phyloP scores from a whole-genome alignment of 2,329 filamentous ascomycete species.

The Aspergillus uvarum region DNA sequence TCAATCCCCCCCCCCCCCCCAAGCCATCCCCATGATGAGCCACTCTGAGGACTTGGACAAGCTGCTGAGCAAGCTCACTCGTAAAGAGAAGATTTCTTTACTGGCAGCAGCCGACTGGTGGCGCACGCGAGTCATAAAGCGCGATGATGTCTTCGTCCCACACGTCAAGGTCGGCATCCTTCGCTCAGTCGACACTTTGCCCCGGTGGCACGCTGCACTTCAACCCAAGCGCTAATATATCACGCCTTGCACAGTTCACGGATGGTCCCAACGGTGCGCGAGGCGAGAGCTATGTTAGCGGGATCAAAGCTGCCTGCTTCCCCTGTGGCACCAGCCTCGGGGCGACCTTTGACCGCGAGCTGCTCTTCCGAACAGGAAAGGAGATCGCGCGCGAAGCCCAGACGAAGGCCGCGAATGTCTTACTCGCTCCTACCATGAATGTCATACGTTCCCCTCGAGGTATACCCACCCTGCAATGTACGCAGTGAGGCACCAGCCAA shows the following conservation, averaged over 20 bases:
- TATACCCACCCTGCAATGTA: no score
- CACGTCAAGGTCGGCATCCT: neutral
- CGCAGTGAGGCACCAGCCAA: no score
- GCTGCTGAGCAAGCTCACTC: neutral
- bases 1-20: no score
- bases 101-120: conserved; percentile 6
- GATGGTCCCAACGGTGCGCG: no score
- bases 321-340: neutral
- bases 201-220: no score
- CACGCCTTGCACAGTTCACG: no score
- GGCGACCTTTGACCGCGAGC: neutral
- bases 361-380: neutral
- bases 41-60: no score
- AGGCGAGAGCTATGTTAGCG: no score
- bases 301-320: no score
- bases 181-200: no score
- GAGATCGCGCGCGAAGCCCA: neutral
- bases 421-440: conserved; percentile 5
- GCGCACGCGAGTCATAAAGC: conserved; percentile 7
- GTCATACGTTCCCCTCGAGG: neutral
- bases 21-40: no score
- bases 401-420: neutral
- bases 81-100: conserved; percentile 3
- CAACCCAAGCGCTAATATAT: no score
- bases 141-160: neutral